phyloP scores from a whole-genome alignment of 192 early-diverging fungal genomes.

The Coemansia sp. region DNA sequence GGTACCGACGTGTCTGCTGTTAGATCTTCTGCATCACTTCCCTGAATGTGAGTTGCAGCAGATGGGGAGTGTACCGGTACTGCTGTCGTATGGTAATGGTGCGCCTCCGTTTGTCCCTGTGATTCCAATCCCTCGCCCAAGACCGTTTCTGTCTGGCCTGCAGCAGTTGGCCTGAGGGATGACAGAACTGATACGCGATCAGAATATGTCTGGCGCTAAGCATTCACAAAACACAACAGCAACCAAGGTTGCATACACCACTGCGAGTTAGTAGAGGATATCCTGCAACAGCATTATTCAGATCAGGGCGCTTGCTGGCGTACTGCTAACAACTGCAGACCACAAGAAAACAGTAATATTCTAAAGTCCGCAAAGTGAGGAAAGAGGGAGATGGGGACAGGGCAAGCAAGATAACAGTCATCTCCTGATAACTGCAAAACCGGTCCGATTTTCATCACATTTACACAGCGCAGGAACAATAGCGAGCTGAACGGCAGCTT shows the following conservation, averaged over 20 bases:
- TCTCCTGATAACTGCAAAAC: slow-evolving; percentile 1
- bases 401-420: neutral
- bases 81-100: neutral
- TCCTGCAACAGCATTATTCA: neutral
- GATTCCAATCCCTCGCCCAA: neutral
- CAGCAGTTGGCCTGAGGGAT: slow-evolving; percentile 24
- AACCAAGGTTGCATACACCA: neutral
- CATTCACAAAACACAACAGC: neutral
- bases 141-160: neutral
- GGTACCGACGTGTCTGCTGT: neutral
- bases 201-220: slow-evolving; percentile 56
- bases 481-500: neutral
- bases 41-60: neutral
- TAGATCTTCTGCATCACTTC: neutral
- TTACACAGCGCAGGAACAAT: slow-evolving; percentile 7
- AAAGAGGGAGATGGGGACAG: slow-evolving; percentile 1
- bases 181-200: slow-evolving; percentile 53
- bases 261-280: neutral
- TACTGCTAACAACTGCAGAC: neutral
- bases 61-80: neutral
- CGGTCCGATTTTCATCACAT: neutral
- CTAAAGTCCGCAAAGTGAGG: neutral
- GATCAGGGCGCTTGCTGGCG: neutral
- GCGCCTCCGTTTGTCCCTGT: neutral
- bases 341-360: neutral